Percentiles rank a stretch among this genome's conserved stretches.
Evolutionary conservation across 208 protist genomes (phyloP).

Genomic region (Jaenimonas drosophilae): DNA sequence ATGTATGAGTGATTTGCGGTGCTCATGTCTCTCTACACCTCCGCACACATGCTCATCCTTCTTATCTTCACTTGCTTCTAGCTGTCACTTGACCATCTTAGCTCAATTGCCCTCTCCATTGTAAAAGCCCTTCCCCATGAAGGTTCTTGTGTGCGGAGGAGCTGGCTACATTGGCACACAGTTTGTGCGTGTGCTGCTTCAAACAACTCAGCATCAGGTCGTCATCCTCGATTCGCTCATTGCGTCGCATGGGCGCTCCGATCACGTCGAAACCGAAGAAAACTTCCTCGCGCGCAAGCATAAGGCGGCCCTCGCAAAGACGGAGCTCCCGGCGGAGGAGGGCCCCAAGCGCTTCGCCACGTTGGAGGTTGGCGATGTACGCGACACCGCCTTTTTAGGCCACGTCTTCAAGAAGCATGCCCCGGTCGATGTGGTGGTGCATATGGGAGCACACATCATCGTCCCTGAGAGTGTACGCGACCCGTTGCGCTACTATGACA

Average conservation of each 20-base stretch:
- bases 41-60: not conserved
- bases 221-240: slow-evolving; percentile 92
- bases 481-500: slow-evolving; percentile 94
- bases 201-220: slow-evolving; percentile 68
- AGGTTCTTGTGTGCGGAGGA: slow-evolving; percentile 93
- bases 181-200: slow-evolving; percentile 89
- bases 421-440: slow-evolving; percentile 89
- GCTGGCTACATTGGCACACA: slow-evolving; percentile 98
- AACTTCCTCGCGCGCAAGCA: slow-evolving; percentile 8
- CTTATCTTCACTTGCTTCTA: not conserved
- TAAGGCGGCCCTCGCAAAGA: not conserved
- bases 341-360: slow-evolving; percentile 20
- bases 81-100: too few relatives aligned
- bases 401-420: slow-evolving; percentile 81
- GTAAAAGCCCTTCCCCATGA: slow-evolving; percentile 18
- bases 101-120: not conserved
- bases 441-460: slow-evolving; percentile 92
- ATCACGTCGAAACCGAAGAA: slow-evolving; percentile 50
- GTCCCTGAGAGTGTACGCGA: slow-evolving; percentile 90
- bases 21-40: not conserved
- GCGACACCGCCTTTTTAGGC: slow-evolving; percentile 71
- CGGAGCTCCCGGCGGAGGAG: slow-evolving; percentile 1
- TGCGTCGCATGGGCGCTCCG: slow-evolving; percentile 44
- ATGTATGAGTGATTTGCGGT: not conserved
- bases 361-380: slow-evolving; percentile 80